Conservation (phyloP, 2,329 filamentous ascomycete species). For the Blumeria graminis region DNA sequence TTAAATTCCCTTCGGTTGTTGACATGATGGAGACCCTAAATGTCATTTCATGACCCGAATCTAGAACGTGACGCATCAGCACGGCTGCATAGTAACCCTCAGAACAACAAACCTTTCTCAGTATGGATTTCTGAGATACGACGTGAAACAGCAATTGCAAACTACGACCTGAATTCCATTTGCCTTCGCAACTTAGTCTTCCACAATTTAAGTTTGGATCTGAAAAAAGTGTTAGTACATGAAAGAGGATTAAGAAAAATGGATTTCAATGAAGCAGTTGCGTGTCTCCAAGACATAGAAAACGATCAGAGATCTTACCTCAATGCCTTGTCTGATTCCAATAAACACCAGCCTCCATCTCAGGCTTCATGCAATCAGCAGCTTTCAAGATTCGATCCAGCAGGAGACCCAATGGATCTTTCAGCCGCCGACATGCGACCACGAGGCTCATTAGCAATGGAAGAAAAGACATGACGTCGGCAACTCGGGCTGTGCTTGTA, state of each 20-base stretch:
- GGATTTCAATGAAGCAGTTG: background rate
- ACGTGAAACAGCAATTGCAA: background rate
- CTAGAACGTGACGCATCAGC: background rate
- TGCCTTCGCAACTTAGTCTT: background rate
- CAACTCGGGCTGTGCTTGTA: background rate
- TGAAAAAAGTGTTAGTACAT: background rate
- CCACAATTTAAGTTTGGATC: background rate
- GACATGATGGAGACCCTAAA: background rate
- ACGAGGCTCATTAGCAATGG: background rate
- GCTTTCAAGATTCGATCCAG: background rate
- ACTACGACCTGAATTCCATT: background rate
- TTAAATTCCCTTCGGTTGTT: background rate
- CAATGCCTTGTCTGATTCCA: background rate
- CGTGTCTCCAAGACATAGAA: background rate
- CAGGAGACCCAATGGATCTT: background rate
- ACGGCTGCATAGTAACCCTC: background rate
- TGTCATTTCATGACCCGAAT: background rate
- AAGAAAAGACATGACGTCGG: background rate
- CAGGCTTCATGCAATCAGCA: background rate
- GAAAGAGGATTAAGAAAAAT: background rate
- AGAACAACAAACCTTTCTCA: background rate
- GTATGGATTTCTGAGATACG: background rate
- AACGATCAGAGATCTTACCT: background rate
- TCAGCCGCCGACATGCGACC: background rate
- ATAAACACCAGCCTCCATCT: background rate